Base-by-base conservation (phyloP, 768 basidiomycete species). In the Pholiota molesta region DNA sequence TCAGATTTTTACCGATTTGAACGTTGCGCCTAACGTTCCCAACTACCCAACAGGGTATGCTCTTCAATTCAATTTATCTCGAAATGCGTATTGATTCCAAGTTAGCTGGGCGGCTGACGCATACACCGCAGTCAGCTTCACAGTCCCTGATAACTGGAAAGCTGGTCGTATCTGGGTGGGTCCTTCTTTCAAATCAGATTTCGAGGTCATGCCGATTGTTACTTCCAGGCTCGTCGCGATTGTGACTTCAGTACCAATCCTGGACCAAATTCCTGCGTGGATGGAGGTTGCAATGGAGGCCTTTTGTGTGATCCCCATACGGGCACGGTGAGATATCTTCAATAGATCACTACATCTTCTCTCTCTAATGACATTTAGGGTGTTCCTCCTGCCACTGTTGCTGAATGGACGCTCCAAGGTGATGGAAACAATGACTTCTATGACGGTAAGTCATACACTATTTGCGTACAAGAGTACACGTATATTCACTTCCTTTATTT, bases 201-300 rank as follows among this genome's bases (percentile, higher is more conserved):
- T 35, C 17, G 8, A 44, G 21, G 21, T 19, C 37, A 51, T 9
- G 35, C 16, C 1, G 44, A 13, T 23, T 17, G 37, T 21, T 28
- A n/a, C 53, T 51, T 61, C 29, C 13, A 89, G 91, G 88, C 75
- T 52, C 82, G 88, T 33, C 83, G 85, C 17, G 73, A 88, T 68
- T 91, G 90, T 66, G 75, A 89, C 72, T 91, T 91, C 68, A 75
- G 73, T 55, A 74, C 63, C 51, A 79, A 81, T 66, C 79, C 79
- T 40, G 81, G 81, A n/a, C 85, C 82, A 21, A 86, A 80, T 65
- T 85, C 86, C 11, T 91, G 89, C 64, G 62, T 85, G 21, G 79
- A 80, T 59, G 90, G 89, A 44, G 87, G 87, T 44, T 91, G 89
- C 69, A 87, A 86, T 62, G 89, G 90, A 19, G 90, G 89, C 39